Evolutionary conservation across 2,329 filamentous ascomycete genomes (phyloP).

Genomic region (Tolypocladium cylindrosporum): DNA sequence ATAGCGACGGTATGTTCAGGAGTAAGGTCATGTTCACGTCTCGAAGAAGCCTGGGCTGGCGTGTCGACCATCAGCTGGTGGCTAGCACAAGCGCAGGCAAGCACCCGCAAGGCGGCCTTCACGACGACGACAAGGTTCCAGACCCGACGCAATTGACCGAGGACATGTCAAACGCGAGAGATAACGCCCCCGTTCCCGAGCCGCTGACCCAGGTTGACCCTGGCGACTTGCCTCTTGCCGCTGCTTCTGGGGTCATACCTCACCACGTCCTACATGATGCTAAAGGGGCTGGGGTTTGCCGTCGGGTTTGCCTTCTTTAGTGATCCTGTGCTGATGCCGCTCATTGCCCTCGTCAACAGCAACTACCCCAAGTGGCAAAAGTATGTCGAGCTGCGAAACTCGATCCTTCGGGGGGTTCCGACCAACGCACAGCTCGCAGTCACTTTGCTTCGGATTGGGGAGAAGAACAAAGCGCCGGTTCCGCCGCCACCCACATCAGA

Average conservation of each 20-base stretch:
- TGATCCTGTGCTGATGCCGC: constrained; percentile 58
- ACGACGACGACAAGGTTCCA: constrained; percentile 42
- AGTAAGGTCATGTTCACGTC: background rate
- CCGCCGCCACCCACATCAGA: constrained; percentile 42
- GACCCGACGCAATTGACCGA: constrained; percentile 31
- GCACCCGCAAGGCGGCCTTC: constrained; percentile 56
- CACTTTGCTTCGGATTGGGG: constrained; percentile 71
- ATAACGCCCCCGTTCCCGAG: constrained; percentile 47
- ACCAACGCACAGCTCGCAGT: constrained; percentile 79
- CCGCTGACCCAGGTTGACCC: constrained; percentile 38
- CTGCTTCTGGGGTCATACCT: constrained; percentile 42
- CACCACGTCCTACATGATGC: constrained; percentile 46
- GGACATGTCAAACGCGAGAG: constrained; percentile 28
- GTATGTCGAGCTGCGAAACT: constrained; percentile 63
- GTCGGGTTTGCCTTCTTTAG: constrained; percentile 73
- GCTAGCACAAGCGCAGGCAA: constrained; percentile 69
- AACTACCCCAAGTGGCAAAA: constrained; percentile 65
- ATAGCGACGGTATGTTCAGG: constrained; percentile 35
- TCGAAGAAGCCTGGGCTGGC: constrained; percentile 20
- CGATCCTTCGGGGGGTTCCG: constrained; percentile 69
- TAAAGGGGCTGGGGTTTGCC: constrained; percentile 56
- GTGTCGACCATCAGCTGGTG: constrained; percentile 42
- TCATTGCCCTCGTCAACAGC: constrained; percentile 47
- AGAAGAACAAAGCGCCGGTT: constrained; percentile 69
- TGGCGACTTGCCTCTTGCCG: constrained; percentile 43